A percentile compares a stretch with the other conserved stretches of the same genome.
Evolutionary conservation across 352 stramenopile species (phyloP).

Genomic region (Globisporangium nagaii): DNA sequence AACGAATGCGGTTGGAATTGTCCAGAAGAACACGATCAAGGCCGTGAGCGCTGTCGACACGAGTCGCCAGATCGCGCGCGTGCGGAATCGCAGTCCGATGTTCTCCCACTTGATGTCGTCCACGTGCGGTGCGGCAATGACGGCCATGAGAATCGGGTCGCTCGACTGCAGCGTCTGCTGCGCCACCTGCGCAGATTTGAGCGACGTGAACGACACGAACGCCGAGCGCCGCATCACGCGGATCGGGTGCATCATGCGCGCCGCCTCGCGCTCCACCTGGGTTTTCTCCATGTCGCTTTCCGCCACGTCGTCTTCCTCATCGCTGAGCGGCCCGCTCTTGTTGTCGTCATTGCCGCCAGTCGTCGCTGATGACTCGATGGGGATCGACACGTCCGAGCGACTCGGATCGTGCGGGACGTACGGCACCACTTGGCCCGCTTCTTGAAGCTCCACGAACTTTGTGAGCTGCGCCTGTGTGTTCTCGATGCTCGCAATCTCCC

Average conservation of each 20-base stretch:
- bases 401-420: constrained; percentile 1
- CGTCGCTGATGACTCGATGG: not conserved
- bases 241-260: constrained; percentile 45
- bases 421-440: constrained; percentile 13
- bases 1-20: constrained; percentile 74
- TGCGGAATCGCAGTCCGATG: constrained; percentile 49
- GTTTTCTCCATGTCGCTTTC: constrained; percentile 33
- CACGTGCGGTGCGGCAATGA: constrained; percentile 45
- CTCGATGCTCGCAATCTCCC: constrained; percentile 63
- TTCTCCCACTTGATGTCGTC: constrained; percentile 79
- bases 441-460: constrained; percentile 25
- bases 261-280: constrained; percentile 39
- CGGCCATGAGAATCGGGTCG: constrained; percentile 45
- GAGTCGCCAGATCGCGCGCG: constrained; percentile 40
- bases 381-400: constrained; percentile 2
- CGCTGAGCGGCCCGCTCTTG: not conserved
- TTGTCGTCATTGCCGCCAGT: constrained; percentile 26
- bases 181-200: constrained; percentile 63
- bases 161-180: constrained; percentile 66
- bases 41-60: constrained; percentile 51
- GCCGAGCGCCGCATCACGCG: constrained; percentile 59
- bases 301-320: constrained; percentile 10
- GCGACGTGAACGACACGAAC: constrained; percentile 75
- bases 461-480: constrained; percentile 46
- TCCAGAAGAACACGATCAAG: constrained; percentile 77